Evolutionary conservation across 2,329 filamentous ascomycete species (phyloP).

Genomic region (Polytolypa hystricis): DNA sequence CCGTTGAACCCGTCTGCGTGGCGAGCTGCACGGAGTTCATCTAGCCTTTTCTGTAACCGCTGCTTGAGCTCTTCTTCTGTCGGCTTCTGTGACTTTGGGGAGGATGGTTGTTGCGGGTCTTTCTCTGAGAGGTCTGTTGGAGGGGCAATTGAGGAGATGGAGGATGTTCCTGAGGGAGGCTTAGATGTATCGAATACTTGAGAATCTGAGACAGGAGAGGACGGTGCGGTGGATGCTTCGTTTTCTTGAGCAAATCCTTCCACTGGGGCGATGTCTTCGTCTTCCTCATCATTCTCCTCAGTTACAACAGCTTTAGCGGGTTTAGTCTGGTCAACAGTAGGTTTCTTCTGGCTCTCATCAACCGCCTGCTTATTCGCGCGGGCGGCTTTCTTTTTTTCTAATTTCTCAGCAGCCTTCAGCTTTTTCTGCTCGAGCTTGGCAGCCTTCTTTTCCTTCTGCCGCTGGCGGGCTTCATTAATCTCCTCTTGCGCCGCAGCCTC

Average conservation of each 20-base stretch:
- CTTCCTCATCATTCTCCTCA: constrained; percentile 10
- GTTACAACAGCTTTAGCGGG: constrained; percentile 17
- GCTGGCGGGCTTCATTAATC: constrained; percentile 9
- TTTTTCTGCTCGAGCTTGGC: constrained; percentile 45
- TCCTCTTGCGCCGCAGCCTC: constrained; percentile 15
- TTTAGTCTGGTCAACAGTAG: constrained; percentile 22
- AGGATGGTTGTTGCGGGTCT: constrained; percentile 8
- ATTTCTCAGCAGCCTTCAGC: constrained; percentile 33
- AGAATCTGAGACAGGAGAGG: constrained; percentile 41
- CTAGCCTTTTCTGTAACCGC: constrained; percentile 71
- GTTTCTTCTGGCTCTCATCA: constrained; percentile 38
- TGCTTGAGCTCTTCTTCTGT: constrained; percentile 66
- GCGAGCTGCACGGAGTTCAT: constrained; percentile 69
- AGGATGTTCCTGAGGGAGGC: constrained; percentile 48
- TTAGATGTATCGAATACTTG: constrained; percentile 44
- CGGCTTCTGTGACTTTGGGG: constrained; percentile 49
- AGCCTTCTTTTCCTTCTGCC: constrained; percentile 23
- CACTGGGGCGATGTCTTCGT: constrained; percentile 31
- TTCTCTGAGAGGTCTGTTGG: constrained; percentile 19
- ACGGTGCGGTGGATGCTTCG: constrained; percentile 29
- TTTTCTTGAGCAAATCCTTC: constrained; percentile 38
- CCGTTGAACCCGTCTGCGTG: constrained; percentile 80
- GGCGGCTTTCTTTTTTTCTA: constrained; percentile 26
- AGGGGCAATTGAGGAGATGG: constrained; percentile 55
- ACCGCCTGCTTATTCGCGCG: constrained; percentile 21